Base-by-base conservation (phyloP, 1,284 basidiomycete species). In the Heterobasidion occidentale region DNA sequence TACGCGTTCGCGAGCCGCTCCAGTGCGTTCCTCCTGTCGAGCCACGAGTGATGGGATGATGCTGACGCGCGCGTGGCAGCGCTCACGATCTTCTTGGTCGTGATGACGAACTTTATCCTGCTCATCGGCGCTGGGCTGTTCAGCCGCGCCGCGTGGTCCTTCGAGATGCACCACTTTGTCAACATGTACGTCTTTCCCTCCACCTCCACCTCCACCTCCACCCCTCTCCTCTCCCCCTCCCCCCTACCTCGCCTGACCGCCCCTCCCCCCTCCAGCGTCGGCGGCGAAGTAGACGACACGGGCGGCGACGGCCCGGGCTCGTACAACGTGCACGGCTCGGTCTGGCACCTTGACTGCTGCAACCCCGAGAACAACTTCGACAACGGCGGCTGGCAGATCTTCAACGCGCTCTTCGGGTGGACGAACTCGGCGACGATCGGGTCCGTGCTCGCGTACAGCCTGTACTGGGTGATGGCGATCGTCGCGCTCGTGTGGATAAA, bases 111-210 rank as follows among this genome's bases (percentile, higher is more conserved):
- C 75, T 74, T 97, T 64, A 74, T 97, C 53, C 81, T 96, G 62
- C 84, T 97, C 65, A 93, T 97, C 70, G 94, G 94, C 45, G 88
- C 94, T 0, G 94, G 94, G 15, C 80, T 97, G 47, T 92, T 94
- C 71, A 86, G 84, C 59, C 85, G 81, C 67, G 75, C 86, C 4
- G 76, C 90, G 15, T 83, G 84, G 61, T 74, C 79, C 51, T 91
- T 93, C 72, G 73, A 95, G 68, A 71, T 75, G 62, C 76, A 94
- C 68, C 74, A 73, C 17, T 94, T 84, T 73, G 82, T 85, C 64
- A 66, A 70, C 1, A 72, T 89, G 62, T 75, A 52, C 14, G 72
- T 66, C 8, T 14, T 53, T 50, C 49, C 27, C 36, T 33, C 36
- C 44, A 15, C 19, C 35, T 48, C 27, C 27, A 27, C 15, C 38